phyloP scores from a whole-genome alignment of 768 basidiomycete species.

The Cyclocybe aegerita region DNA sequence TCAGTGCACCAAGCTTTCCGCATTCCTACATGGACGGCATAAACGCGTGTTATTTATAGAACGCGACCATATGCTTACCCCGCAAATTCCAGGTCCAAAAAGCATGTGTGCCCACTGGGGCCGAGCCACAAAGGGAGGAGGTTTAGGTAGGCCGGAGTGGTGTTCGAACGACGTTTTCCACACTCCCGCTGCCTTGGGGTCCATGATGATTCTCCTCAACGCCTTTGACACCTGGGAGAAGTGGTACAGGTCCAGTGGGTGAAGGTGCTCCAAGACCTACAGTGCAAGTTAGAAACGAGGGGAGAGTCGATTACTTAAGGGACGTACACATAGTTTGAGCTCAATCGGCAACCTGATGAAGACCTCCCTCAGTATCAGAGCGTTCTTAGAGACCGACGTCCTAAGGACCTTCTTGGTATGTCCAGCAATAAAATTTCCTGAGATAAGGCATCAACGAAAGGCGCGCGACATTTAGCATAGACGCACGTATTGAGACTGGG shows the following conservation, averaged over 20 bases:
- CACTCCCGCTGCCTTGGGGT: conserved; percentile 14
- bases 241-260: conserved; percentile 24
- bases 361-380: not conserved
- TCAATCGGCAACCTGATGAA: conserved; percentile 19
- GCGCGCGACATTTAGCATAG: not conserved
- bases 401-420: conserved; percentile 14
- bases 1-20: conserved; percentile 19
- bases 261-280: conserved; percentile 22
- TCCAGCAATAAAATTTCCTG: conserved; percentile 23
- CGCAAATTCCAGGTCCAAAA: conserved; percentile 22
- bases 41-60: not conserved
- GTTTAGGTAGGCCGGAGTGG: conserved; percentile 17
- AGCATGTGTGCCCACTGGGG: conserved; percentile 20
- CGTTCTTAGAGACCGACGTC: conserved; percentile 1
- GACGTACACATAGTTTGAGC: conserved; percentile 7
- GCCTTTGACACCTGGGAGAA: conserved; percentile 13
- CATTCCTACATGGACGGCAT: conserved; percentile 12
- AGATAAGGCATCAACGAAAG: not conserved
- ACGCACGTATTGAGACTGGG: conserved; percentile 21
- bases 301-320: not conserved
- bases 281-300: not conserved
- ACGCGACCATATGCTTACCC: conserved; percentile 7
- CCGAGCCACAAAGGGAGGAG: conserved; percentile 13
- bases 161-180: conserved; percentile 19
- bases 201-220: conserved; percentile 15